These are phyloP conservation scores for Cystobasidium onofrii DNA, from an alignment of 768 basidiomycete species.

Conservation along the genomic window DNA sequence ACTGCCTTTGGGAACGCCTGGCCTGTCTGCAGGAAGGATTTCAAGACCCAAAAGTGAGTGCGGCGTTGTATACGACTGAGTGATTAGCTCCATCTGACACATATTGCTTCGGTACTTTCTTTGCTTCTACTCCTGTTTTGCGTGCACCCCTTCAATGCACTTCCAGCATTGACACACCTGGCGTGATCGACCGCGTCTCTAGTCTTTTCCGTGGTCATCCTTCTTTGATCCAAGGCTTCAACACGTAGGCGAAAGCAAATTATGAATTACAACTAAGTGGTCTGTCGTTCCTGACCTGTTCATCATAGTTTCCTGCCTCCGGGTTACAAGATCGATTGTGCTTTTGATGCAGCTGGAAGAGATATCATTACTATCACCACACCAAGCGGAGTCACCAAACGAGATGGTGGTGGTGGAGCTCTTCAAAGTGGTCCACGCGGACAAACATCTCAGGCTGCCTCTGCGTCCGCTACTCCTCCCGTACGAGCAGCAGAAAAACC, in stretches of 20 bases:
- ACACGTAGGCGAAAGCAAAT: slow-evolving; percentile 44
- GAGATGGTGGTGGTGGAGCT: background rate
- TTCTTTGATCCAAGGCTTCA: slow-evolving; percentile 88
- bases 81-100: background rate
- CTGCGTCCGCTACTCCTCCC: background rate
- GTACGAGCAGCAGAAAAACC: background rate
- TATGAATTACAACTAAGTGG: background rate
- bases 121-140: slow-evolving; percentile 34
- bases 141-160: background rate
- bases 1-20: background rate
- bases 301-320: slow-evolving; percentile 70
- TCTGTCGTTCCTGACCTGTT: background rate
- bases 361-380: slow-evolving; percentile 46
- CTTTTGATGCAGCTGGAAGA: slow-evolving; percentile 23
- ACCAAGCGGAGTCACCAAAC: slow-evolving; percentile 44
- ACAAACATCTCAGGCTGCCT: background rate
- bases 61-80: too few species aligned
- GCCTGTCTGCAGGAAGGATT: slow-evolving; percentile 59
- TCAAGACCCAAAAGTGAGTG: slow-evolving; percentile 68
- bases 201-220: slow-evolving; percentile 86
- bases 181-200: slow-evolving; percentile 91
- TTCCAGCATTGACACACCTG: slow-evolving; percentile 87
- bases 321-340: slow-evolving; percentile 80
- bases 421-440: background rate
- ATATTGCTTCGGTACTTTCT: background rate